phyloP scores from a whole-genome alignment of 2,329 filamentous ascomycete species.

The Fusarium subtropicale region DNA sequence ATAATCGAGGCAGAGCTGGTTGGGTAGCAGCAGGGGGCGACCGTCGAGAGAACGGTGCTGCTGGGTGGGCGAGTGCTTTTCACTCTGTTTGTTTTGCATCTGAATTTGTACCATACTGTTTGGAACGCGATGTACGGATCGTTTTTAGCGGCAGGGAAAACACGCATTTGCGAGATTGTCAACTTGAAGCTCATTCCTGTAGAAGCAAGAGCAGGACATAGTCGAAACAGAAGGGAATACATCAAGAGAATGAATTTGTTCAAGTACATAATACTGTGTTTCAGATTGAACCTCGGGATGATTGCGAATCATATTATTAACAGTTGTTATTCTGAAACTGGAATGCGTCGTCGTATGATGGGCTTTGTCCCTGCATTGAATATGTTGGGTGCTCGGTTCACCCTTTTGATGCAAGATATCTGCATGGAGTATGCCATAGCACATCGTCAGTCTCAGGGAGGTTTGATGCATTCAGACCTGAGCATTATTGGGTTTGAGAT shows the following conservation, averaged over 20 bases:
- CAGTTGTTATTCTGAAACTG: neutral
- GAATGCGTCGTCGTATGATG: neutral
- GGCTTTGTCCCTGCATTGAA: too few species aligned
- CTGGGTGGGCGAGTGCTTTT: constrained; percentile 10
- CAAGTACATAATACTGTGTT: constrained; percentile 22
- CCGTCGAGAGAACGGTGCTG: constrained; percentile 19
- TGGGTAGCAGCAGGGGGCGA: constrained; percentile 1
- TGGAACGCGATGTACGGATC: constrained; percentile 13
- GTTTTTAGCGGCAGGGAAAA: constrained; percentile 20
- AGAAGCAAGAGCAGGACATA: constrained; percentile 16
- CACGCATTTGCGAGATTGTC: constrained; percentile 1
- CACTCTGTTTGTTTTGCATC: constrained; percentile 19
- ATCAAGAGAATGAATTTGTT: constrained; percentile 15
- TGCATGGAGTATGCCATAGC: neutral
- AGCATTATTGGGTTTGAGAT: neutral
- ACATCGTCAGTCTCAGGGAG: neutral
- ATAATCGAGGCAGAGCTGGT: neutral
- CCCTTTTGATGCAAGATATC: neutral
- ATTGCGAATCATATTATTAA: constrained; percentile 9
- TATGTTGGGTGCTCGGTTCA: neutral
- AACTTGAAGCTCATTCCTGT: constrained; percentile 18
- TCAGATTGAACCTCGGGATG: constrained; percentile 15
- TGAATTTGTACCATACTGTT: constrained; percentile 41
- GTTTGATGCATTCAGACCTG: neutral
- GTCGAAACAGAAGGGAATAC: neutral